Evolutionary conservation across 768 basidiomycete species (phyloP), one percentile per base, ranked within the genome.

Genomic region (Tephrocybe sp.): DNA sequence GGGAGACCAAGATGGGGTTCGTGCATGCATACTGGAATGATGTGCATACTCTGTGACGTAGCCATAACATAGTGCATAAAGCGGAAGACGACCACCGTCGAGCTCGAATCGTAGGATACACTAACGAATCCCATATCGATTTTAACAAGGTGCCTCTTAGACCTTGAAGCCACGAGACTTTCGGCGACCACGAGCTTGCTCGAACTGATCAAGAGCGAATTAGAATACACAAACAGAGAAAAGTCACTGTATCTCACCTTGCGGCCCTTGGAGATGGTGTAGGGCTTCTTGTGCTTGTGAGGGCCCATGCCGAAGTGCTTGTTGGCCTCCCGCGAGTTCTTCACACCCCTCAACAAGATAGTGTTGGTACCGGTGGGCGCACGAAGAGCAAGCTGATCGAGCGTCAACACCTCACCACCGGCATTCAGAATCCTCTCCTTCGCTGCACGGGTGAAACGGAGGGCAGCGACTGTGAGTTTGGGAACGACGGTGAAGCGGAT

Each of bases 241-340:
- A 1, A 4, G 32, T 17, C 20, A 8, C 21, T 4, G 8, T 4
- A 28, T 25, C 72, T 36, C 63, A 87, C 86, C 75, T 97, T 98
- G 84, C 95, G 90, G 57, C 97, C 96, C 79, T 96, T 97, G 69
- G 93, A 94, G 65, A 77, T 79, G 41, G 94, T 90, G 78, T 93
- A 90, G 42, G 97, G 97, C 78, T 95, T 97, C 83, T 96, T 98
- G 87, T 97, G 79, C 77, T 98, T 93, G 86, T 95, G 92, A 50
- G 94, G 94, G 59, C 88, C 92, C 90, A 92, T 92, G 74, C 96
- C 96, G 71, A 98, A 98, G 83, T 98, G 96, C 73, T 92, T 94
- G 78, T 90, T 85, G 45, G 94, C 90, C 74, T 98, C 97, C 58
- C 97, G 85, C 52, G 90, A 79, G 72, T 86, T 97, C 83, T 86